Percentiles rank a stretch among this genome's conserved stretches.
Conservation (phyloP, 306 rosid species). For the Ziziphus jujuba region DNA sequence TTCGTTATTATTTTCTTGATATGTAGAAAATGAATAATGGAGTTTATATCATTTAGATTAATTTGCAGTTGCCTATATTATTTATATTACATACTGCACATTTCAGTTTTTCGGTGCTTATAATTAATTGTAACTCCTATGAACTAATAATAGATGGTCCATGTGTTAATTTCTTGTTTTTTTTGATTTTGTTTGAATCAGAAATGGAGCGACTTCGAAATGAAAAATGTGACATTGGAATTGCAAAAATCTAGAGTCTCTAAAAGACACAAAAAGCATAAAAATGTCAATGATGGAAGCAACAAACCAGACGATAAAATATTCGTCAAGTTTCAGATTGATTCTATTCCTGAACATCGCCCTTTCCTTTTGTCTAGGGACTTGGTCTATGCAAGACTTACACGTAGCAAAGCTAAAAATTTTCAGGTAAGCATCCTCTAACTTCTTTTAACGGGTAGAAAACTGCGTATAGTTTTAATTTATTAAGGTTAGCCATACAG, state of each 20-base stretch:
- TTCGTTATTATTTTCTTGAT: too few relatives aligned
- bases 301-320: constrained; percentile 7
- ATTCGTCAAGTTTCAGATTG: constrained; percentile 25
- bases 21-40: too few relatives aligned
- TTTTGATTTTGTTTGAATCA: not conserved
- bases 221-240: constrained; percentile 8
- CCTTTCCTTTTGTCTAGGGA: constrained; percentile 38
- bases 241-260: constrained; percentile 4
- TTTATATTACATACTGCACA: too few relatives aligned
- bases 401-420: not conserved
- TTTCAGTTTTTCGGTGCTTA: too few relatives aligned
- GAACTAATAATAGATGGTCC: not conserved
- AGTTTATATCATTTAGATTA: too few relatives aligned
- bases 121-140: not conserved
- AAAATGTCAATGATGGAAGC: not conserved
- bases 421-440: constrained; percentile 9
- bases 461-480: not conserved
- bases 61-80: too few relatives aligned
- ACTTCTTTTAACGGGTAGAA: not conserved
- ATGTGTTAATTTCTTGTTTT: not conserved
- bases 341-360: constrained; percentile 10
- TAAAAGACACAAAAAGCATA: not conserved
- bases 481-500: not conserved
- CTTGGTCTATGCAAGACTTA: constrained; percentile 22
- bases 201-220: constrained; percentile 16